phyloP scores from a whole-genome alignment of 495 filamentous ascomycete genomes.

The Cudoniella acicularis region DNA sequence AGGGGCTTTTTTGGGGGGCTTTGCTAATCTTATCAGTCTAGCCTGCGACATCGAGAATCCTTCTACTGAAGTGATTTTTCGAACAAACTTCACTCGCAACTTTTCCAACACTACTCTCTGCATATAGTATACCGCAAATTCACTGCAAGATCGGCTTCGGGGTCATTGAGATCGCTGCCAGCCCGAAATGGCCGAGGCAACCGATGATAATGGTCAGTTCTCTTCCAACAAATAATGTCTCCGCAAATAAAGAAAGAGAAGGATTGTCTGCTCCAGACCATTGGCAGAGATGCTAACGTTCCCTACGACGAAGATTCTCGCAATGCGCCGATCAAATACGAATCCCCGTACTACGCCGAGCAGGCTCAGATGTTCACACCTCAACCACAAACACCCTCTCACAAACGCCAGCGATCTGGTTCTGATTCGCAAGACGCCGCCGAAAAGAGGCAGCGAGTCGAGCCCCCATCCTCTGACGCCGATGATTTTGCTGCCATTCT shows the following conservation, averaged over 20 bases:
- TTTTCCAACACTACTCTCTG: too few relatives aligned
- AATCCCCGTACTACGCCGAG: conserved; percentile 10
- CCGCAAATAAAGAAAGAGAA: background rate
- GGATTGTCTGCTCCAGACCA: background rate
- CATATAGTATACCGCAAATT: too few relatives aligned
- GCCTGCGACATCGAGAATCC: too few relatives aligned
- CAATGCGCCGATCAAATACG: conserved; percentile 17
- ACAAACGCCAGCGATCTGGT: conserved; percentile 14
- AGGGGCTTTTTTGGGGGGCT: too few relatives aligned
- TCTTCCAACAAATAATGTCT: background rate
- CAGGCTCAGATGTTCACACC: background rate
- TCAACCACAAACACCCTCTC: conserved; percentile 4
- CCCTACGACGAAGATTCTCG: background rate
- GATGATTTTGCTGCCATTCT: conserved; percentile 18
- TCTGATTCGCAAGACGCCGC: conserved; percentile 8
- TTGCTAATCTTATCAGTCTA: too few relatives aligned
- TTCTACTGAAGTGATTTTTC: too few relatives aligned
- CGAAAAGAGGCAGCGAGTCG: conserved; percentile 25
- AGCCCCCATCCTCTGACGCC: background rate
- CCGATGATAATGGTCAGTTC: too few relatives aligned
- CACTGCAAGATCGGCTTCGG: too few relatives aligned
- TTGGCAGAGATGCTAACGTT: background rate
- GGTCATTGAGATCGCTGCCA: too few relatives aligned
- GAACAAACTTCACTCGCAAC: too few relatives aligned
- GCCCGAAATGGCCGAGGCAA: too few relatives aligned